Conservation (phyloP, 2,329 filamentous ascomycete species). For the Diaporthe helianthi region DNA sequence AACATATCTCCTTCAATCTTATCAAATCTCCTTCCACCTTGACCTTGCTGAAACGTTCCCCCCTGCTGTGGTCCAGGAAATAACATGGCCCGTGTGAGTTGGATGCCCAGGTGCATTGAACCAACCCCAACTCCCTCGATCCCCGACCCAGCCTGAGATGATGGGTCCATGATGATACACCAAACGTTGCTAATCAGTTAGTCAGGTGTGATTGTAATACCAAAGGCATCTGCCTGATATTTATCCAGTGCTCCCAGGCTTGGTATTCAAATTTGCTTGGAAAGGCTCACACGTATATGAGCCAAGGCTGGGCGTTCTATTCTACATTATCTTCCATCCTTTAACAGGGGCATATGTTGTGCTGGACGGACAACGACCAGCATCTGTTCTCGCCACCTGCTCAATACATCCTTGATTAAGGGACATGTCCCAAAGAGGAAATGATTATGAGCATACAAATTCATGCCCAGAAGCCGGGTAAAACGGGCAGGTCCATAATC, state of each 20-base stretch:
- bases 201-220: background rate
- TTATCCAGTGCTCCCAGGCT: background rate
- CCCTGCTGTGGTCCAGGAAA: too few relatives aligned
- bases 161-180: too few relatives aligned
- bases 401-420: conserved; percentile 6
- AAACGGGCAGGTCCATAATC: background rate
- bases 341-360: background rate
- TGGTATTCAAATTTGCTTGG: background rate
- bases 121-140: too few relatives aligned
- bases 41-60: too few relatives aligned
- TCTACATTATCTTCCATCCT: background rate
- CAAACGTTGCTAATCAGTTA: background rate
- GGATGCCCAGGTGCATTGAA: too few relatives aligned
- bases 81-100: too few relatives aligned
- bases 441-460: background rate
- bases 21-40: too few relatives aligned
- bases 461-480: background rate
- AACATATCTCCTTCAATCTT: too few relatives aligned
- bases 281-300: background rate
- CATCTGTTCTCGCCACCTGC: background rate
- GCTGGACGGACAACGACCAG: too few relatives aligned
- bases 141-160: background rate
- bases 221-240: background rate
- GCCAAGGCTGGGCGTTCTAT: background rate
- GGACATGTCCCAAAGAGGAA: background rate